phyloP scores from a whole-genome alignment of 257 asterid species.

The Capsicum baccatum region DNA sequence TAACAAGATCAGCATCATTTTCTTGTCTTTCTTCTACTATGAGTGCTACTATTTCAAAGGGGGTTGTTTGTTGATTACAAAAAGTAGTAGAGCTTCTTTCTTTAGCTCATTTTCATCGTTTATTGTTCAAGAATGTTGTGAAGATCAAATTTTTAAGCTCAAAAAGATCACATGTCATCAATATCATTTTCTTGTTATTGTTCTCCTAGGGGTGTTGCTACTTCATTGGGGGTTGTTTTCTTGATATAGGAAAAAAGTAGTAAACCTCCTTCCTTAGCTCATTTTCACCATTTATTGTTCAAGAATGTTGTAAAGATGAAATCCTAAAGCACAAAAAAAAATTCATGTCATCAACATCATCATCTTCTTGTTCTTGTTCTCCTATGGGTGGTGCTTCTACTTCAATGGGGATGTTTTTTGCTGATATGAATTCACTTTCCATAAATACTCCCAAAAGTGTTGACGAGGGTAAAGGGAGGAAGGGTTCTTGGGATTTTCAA shows the following conservation, averaged over 20 bases:
- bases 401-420: slow-evolving; percentile 51
- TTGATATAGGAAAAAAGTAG: background rate
- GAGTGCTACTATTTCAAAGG: slow-evolving; percentile 40
- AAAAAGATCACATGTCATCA: background rate
- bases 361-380: slow-evolving; percentile 29
- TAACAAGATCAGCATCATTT: background rate
- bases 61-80: slow-evolving; percentile 32
- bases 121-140: background rate
- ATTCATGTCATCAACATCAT: background rate
- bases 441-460: slow-evolving; percentile 31
- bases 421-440: slow-evolving; percentile 48
- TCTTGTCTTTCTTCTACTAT: slow-evolving; percentile 29
- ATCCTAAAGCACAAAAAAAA: background rate
- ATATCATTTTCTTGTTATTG: slow-evolving; percentile 14
- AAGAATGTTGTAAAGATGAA: background rate
- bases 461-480: slow-evolving; percentile 22
- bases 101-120: background rate
- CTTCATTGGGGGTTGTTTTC: slow-evolving; percentile 47
- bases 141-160: background rate
- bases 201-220: background rate
- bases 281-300: background rate
- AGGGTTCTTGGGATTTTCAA: slow-evolving; percentile 35
- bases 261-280: too few relatives aligned
- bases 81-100: background rate
- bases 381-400: slow-evolving; percentile 25